phyloP scores from a whole-genome alignment of 331 rosid genomes.

The Pyrus hybrid region DNA sequence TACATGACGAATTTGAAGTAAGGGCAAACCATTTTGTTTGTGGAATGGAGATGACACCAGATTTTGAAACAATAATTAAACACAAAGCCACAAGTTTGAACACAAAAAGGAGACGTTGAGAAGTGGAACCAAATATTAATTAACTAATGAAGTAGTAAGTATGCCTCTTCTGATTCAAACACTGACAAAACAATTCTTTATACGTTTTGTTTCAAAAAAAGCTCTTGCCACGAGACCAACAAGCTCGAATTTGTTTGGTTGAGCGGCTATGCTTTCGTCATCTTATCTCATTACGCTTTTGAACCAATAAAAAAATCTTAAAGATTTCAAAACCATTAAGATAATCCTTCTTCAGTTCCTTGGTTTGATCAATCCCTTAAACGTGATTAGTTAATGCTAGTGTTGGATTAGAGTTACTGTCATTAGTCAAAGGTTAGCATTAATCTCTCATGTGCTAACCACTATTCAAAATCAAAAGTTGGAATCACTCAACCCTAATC shows the following conservation, averaged over 20 bases:
- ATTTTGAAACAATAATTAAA: too few species aligned
- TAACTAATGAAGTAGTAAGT: constrained; percentile 5
- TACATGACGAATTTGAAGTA: too few species aligned
- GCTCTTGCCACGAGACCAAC: constrained; percentile 29
- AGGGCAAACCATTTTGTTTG: too few species aligned
- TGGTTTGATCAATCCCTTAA: not conserved
- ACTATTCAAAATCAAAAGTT: constrained; percentile 4
- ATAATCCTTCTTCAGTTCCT: not conserved
- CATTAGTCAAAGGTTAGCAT: constrained; percentile 16
- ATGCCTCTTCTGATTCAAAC: constrained; percentile 36
- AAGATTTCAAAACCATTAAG: not conserved
- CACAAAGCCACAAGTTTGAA: not conserved
- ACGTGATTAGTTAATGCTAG: constrained; percentile 13
- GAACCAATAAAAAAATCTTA: not conserved
- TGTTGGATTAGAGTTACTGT: not conserved
- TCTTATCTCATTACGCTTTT: constrained; percentile 7
- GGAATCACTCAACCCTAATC: not conserved
- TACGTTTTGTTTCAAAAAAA: constrained; percentile 12
- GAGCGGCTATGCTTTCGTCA: constrained; percentile 46
- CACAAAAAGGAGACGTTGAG: constrained; percentile 42
- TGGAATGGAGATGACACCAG: too few species aligned
- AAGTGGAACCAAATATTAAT: constrained; percentile 35
- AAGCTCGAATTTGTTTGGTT: constrained; percentile 19
- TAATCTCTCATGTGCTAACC: constrained; percentile 15
- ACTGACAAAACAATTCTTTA: constrained; percentile 15